Base-by-base conservation (phyloP, 768 basidiomycete species). In the Boletus rubescentipes region DNA sequence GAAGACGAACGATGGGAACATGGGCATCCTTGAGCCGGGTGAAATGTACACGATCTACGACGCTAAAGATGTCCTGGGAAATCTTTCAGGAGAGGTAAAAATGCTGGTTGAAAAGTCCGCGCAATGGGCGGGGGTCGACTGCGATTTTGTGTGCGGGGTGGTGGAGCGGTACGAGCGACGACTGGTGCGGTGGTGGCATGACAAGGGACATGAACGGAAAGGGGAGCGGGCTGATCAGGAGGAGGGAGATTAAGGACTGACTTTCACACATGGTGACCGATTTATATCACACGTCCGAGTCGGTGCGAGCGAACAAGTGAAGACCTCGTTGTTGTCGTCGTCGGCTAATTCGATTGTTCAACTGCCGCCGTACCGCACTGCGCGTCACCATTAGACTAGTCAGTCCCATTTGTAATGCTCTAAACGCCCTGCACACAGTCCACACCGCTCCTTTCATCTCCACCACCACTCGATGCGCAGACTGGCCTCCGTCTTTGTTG, bases 141-240 rank as follows among this genome's bases (percentile, higher is more conserved):
- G 67, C 20, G 79, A 80, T 47, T 77, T 81, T 55, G 39, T 95
- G 40, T 68, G 75, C 3, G 69, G 66, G 10, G 76, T 88, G 15
- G 75, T 91, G 29, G 86, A 87, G 67, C 69, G 72, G 46, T 85
- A 83, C 51, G 93, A 94, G 70, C 73, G 82, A 55, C 73, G 89
- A 46, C 55, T 93, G 34, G 61, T 72, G 58, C 71, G 77, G 49
- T 81, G 83, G 80, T 77, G 76, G 77, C 69, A 66, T 32, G 55
- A 52, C 16, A 61, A 66, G 52, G 65, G 67, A 52, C 46, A 58
- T 53, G 60, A 42, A 49, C 47, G 49, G 42, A 58, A 32, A 41
- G 53, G 48, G 37, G 39, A 16, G 14, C 21, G 21, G 29, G 29
- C 21, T 20, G 46, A 26, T 12, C 10, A 40, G 31, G 47, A 34